These are phyloP conservation scores for Cyberlindnera veronae DNA, from an alignment of 805 yeast genomes.

Conservation along the genomic window DNA sequence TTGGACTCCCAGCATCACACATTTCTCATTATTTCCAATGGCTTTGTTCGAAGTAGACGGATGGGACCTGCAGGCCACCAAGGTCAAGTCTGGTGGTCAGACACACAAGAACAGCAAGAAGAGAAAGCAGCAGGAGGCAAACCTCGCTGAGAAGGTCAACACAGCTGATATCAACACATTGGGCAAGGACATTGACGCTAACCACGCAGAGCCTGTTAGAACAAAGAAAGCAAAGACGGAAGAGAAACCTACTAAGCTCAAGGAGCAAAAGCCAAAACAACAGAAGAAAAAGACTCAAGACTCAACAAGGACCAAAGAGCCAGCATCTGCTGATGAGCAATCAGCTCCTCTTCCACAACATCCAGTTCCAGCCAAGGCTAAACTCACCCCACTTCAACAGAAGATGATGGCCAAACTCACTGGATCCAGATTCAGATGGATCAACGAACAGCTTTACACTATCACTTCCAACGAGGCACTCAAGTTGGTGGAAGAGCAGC, in stretches of 20 bases:
- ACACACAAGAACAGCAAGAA: constrained; percentile 28
- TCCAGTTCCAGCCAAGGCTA: constrained; percentile 31
- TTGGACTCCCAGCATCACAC: too few relatives aligned
- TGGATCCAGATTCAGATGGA: constrained; percentile 97
- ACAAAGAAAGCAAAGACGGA: constrained; percentile 12
- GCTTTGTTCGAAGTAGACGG: constrained; percentile 78
- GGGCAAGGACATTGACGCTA: neutral
- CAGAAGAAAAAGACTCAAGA: constrained; percentile 6
- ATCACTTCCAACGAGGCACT: constrained; percentile 76
- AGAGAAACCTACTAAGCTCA: constrained; percentile 10
- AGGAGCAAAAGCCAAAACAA: constrained; percentile 11
- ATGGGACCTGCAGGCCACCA: constrained; percentile 62
- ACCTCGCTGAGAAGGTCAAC: constrained; percentile 1
- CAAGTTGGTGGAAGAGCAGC: constrained; percentile 70
- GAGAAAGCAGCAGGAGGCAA: constrained; percentile 19
- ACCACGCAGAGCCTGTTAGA: constrained; percentile 11
- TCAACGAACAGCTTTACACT: constrained; percentile 94
- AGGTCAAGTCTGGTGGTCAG: constrained; percentile 45
- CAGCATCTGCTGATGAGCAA: constrained; percentile 9
- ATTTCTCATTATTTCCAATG: constrained; percentile 35
- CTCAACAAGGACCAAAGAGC: neutral
- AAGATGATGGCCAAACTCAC: constrained; percentile 93
- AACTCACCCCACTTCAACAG: constrained; percentile 83
- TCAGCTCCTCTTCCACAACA: constrained; percentile 14
- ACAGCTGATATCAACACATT: too few relatives aligned